phyloP scores from a whole-genome alignment of 2,329 filamentous ascomycete species.

The Apiospora malaysiana region DNA sequence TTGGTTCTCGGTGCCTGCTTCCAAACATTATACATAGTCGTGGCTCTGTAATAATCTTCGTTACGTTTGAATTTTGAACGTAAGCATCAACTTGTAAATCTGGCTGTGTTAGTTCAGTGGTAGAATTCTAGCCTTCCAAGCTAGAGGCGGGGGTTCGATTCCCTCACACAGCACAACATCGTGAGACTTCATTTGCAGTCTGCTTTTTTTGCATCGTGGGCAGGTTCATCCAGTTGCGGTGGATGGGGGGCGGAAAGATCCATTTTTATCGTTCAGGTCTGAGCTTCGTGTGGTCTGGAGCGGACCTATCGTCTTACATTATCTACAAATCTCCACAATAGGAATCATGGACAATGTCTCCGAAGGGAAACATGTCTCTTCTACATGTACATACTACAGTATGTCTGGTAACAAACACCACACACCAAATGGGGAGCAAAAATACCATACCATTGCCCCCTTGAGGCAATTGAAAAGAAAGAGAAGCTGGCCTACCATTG shows the following conservation, averaged over 20 bases:
- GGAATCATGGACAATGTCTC: not conserved
- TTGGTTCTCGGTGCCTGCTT: not conserved
- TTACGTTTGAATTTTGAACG: not conserved
- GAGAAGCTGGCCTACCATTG: not conserved
- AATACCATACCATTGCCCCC: not conserved
- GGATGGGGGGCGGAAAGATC: not conserved
- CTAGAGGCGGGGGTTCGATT: constrained; percentile 16
- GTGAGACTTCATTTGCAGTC: not conserved
- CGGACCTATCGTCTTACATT: constrained; percentile 13
- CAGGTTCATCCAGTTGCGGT: not conserved
- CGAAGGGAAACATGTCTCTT: not conserved
- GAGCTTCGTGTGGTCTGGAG: not conserved
- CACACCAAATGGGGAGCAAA: not conserved
- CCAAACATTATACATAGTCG: too few relatives aligned
- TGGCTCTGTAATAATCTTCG: not conserved
- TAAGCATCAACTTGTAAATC: not conserved
- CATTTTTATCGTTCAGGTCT: not conserved
- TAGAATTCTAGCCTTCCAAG: constrained; percentile 19
- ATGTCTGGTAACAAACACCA: not conserved
- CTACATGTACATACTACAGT: not conserved
- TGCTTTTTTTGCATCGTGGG: not conserved
- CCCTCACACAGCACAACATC: not conserved
- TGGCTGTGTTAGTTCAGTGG: constrained; percentile 17
- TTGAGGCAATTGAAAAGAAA: not conserved
- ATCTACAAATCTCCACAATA: not conserved